Base-by-base conservation (phyloP, 2,329 filamentous ascomycete species). In the Cordyceps sp. region DNA sequence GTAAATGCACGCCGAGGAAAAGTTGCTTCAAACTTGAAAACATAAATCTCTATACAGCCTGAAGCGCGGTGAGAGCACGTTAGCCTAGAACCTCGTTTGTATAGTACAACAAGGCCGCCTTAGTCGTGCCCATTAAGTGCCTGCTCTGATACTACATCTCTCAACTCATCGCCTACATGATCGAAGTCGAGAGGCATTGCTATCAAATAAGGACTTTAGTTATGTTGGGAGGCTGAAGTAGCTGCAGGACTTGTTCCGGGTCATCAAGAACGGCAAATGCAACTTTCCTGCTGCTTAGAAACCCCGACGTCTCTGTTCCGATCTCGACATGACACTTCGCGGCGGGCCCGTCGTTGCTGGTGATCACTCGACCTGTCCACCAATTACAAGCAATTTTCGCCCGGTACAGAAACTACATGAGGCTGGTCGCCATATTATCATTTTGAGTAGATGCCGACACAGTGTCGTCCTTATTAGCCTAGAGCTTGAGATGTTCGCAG, bases 261-360 rank as follows among this genome's bases (percentile, higher is more conserved):
- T 16, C 42, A 24, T 34, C 20, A 37, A 37, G 26, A 26, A 6
- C n/a, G 29, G 24, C 3, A 20, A n/a, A n/a, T 27, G 17, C 14
- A 26, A 23, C 9, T 22, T 19, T n/a, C 28, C 32, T 3, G 13
- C 42, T 23, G 39, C 43, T 32, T 32, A 39, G 23, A 42, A 47
- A 37, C 47, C 45, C 33, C 36, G 47, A 10, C 41, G 46, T n/a
- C 49, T 50, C 38, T 50, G 46, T 33, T 50, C 49, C 35, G 45
- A 51, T 35, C 38, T 50, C 12, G 48, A 51, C 36, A 41, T 42
- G 33, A 51, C 48, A 2, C 38, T 51, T 2, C 45, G 50, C 20
- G 48, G 48, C 31, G 43, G 42, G 9, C 46, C 46, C 12, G 35
- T 26, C 8, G 36, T 49, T 10, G 15, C 42, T 4, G 45, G 46